phyloP scores from a whole-genome alignment of 371 early-diverging fungal species.

The Mucor saturninus region DNA sequence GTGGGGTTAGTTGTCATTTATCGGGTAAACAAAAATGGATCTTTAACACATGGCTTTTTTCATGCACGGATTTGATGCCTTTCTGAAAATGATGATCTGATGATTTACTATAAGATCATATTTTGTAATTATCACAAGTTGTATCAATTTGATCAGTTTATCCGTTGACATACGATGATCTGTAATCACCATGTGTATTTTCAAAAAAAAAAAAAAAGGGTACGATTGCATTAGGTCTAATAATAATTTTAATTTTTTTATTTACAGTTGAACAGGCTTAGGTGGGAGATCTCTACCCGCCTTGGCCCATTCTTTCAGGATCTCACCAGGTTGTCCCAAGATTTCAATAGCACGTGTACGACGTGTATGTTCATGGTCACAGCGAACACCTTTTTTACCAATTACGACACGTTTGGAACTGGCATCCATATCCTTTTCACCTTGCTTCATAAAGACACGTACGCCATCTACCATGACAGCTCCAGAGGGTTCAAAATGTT shows the following conservation, averaged over 20 bases:
- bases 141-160: too few relatives aligned
- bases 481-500: constrained; percentile 39
- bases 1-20: too few relatives aligned
- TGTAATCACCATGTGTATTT: too few relatives aligned
- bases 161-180: too few relatives aligned
- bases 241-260: not conserved
- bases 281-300: constrained; percentile 48
- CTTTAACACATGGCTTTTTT: too few relatives aligned
- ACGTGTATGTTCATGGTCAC: constrained; percentile 45
- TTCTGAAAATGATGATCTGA: too few relatives aligned
- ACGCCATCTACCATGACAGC: constrained; percentile 46
- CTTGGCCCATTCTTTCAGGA: constrained; percentile 48
- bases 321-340: constrained; percentile 54
- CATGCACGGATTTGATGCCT: too few relatives aligned
- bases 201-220: too few relatives aligned
- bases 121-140: too few relatives aligned
- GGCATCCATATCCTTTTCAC: constrained; percentile 32
- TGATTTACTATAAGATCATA: too few relatives aligned
- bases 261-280: constrained; percentile 2
- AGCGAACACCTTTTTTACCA: constrained; percentile 44
- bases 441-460: constrained; percentile 44
- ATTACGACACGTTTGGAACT: constrained; percentile 37
- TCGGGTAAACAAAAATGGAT: too few relatives aligned
- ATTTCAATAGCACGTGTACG: constrained; percentile 47
- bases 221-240: not conserved